Evolutionary conservation across 2,329 filamentous ascomycete genomes (phyloP), one percentile per base, ranked within the genome.

Genomic region (Penicillium sp.): DNA sequence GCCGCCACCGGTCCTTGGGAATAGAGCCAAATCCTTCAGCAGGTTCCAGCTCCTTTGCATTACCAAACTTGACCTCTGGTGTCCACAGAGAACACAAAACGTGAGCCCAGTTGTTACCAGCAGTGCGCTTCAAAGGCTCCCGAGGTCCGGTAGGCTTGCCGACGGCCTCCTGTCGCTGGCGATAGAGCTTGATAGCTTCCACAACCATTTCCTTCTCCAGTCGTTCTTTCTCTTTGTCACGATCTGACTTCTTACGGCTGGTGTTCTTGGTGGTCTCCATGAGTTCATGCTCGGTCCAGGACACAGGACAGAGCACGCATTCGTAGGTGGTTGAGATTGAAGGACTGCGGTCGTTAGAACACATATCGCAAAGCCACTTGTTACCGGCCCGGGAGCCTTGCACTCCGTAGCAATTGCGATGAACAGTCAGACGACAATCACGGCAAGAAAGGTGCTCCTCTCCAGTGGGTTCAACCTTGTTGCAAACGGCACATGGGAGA

Each of bases 81-180:
- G 90, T 93, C 87, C 91, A 98, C 19, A 96, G 81, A 1, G 95
- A 93, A 70, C 95, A 99, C 37, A 89, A 88, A 27, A 98, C 92
- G 72, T 99, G 95, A 16, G 97, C 91, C 95, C 95, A 99, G 70
- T 98, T 98, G 77, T 98, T 98, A 72, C 96, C 92, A 4, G 90
- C 91, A 0, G 95, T 99, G 49, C 91, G 87, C 77, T 99, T 99
- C 61, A 99, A 80, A 3, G 95, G 89, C 72, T 98, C 95, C 48
- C 95, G 86, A 26, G 95, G 95, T 62, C 91, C 85, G 35, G 89
- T 76, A 1, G 95, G 93, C 48, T 93, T 89, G 65, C 92, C 92
- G 67, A 89, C 86, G 59, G 93, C 89, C 69, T 91, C 86, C 75
- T 99, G 93, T 69, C 86, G 88, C 71, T 89, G 89, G 42, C 86